A percentile compares a stretch with the other conserved stretches of the same genome.
These are phyloP conservation scores for Eragrostis curvula DNA, from an alignment of 176 grass and related monocot genomes.

Conservation along the genomic window DNA sequence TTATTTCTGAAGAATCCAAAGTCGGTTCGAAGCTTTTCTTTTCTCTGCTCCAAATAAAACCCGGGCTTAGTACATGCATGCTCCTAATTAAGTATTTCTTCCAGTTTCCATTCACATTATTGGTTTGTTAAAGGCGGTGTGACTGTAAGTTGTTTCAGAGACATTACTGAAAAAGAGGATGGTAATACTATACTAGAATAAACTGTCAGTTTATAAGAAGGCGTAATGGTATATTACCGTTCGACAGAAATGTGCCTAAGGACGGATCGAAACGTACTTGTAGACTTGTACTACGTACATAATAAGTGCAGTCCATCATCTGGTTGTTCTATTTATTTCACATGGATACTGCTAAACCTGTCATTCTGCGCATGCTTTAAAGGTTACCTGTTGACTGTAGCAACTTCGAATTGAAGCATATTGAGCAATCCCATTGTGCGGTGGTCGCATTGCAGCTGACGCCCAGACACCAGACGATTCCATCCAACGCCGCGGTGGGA, in stretches of 20 bases:
- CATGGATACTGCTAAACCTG: conserved; percentile 3
- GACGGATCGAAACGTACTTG: neutral
- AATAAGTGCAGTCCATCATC: too few relatives aligned
- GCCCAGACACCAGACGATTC: too few relatives aligned
- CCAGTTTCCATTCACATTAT: neutral
- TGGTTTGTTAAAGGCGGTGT: neutral
- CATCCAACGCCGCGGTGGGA: too few relatives aligned
- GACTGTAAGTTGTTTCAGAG: neutral
- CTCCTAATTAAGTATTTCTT: neutral
- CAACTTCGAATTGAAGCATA: conserved; percentile 28
- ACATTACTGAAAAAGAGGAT: too few relatives aligned
- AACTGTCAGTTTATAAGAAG: neutral
- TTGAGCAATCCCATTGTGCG: too few relatives aligned
- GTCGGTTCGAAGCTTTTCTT: neutral
- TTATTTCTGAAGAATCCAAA: neutral
- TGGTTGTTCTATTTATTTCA: conserved; percentile 14
- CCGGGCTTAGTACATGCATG: neutral
- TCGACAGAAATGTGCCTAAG: neutral
- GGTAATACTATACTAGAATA: neutral
- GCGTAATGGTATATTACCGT: neutral
- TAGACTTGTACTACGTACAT: neutral
- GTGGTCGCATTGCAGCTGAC: too few relatives aligned
- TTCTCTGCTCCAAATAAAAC: neutral
- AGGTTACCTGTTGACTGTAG: conserved; percentile 9
- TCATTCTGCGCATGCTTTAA: neutral